Percentiles rank a stretch among this genome's conserved stretches.
Evolutionary conservation across 805 yeast species (phyloP).

Genomic region (Hanseniaspora clermontiae): DNA sequence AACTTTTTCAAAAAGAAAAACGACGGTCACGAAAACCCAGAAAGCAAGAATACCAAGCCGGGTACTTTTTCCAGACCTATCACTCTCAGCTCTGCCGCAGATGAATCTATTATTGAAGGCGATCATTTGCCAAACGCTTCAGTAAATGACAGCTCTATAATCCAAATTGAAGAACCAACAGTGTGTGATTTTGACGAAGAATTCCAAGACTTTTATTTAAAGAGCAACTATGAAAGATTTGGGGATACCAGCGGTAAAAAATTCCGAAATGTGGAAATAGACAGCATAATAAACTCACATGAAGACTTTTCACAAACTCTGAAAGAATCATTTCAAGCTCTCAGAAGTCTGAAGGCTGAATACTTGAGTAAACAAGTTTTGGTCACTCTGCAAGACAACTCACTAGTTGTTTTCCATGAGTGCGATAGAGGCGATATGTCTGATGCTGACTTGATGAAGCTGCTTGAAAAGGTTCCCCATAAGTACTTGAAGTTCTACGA

Average conservation of each 20-base stretch:
- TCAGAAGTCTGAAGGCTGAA: neutral
- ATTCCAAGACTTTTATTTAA: slow-evolving; percentile 31
- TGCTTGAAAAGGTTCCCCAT: slow-evolving; percentile 23
- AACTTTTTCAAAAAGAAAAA: slow-evolving; percentile 27
- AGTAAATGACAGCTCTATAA: neutral
- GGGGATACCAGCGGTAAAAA: slow-evolving; percentile 4
- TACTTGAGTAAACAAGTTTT: slow-evolving; percentile 17
- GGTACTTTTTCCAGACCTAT: slow-evolving; percentile 18
- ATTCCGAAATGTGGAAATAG: slow-evolving; percentile 4
- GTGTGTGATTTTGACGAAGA: slow-evolving; percentile 24
- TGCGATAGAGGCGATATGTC: slow-evolving; percentile 36
- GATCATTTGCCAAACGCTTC: neutral
- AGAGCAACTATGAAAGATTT: slow-evolving; percentile 26
- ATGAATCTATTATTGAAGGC: slow-evolving; percentile 14
- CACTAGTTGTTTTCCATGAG: slow-evolving; percentile 26
- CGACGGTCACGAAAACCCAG: slow-evolving; percentile 15
- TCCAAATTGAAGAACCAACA: slow-evolving; percentile 14
- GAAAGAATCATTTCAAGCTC: slow-evolving; percentile 18
- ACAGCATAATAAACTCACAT: slow-evolving; percentile 20
- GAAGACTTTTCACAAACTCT: slow-evolving; percentile 9
- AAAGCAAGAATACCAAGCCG: slow-evolving; percentile 25
- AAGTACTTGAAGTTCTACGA: slow-evolving; percentile 38
- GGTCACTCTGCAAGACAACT: slow-evolving; percentile 25
- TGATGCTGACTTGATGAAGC: slow-evolving; percentile 25
- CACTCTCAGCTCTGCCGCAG: slow-evolving; percentile 14